Base-by-base conservation (phyloP, 31 red algal genomes). In the Asparagopsis taxiformis region DNA sequence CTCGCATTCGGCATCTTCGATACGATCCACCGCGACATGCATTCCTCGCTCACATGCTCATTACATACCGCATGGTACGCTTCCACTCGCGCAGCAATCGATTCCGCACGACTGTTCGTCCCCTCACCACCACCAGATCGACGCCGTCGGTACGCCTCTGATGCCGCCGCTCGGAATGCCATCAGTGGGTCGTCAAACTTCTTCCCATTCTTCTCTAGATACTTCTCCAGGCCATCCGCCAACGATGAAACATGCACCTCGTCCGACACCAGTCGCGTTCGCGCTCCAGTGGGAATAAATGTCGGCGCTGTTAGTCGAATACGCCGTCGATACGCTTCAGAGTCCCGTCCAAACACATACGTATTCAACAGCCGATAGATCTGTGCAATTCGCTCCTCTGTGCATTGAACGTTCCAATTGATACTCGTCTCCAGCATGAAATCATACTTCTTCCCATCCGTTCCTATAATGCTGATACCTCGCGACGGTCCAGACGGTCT, bases 381-480 rank as follows among this genome's bases (percentile, higher is more conserved):
- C 67, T 99, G 91, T 4, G 75, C 65, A 17, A 70, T 73, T 13
- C 91, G 80, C 11, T 86, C 84, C 55, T 99, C 88, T 5, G 72
- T 84, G 25, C 69, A 51, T 57, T 99, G 97, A 3, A 81, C 51
- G 54, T 63, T 50, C 31, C 48, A 64, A 20, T 79, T 77, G 34
- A 92, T 70, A 55, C 59, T 77, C 28, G 89, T 85, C 78, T 99
- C 92, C 37, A 93, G 79, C 10, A 92, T 34, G 56, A 95, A 99
- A 6, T 77, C 66, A 35, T 99, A 90, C 64, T 48, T 49, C 33
- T 65, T 68, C 1, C 92, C 97, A 69, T 99, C 85, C 9, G 56
- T 83, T 28, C 97, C 97, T 31, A 88, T 41, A 6, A 99, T 51
- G 2, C 29, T 48, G 30, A 99, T 76, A 15, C 97, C 75, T 41